Evolutionary conservation across 495 filamentous ascomycete genomes (phyloP).

Genomic region (Podospora didyma): DNA sequence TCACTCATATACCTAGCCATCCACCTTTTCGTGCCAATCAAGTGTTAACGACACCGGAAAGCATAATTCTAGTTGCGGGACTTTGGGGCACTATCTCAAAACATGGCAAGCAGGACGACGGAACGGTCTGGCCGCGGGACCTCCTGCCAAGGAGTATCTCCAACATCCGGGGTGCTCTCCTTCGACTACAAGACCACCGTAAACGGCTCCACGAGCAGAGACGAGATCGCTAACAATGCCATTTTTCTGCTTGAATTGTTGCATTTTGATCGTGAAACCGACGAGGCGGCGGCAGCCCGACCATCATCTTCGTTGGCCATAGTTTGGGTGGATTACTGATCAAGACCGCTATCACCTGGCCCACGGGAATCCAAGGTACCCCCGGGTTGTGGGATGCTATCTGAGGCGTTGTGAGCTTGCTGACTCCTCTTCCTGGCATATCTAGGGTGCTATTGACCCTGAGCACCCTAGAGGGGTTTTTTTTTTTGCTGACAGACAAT

Average conservation of each 20-base stretch:
- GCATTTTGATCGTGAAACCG: neutral
- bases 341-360: neutral
- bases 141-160: slow-evolving; percentile 1
- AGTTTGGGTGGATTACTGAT: slow-evolving; percentile 11
- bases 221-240: slow-evolving; percentile 4
- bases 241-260: neutral
- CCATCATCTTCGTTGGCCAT: slow-evolving; percentile 12
- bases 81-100: slow-evolving; percentile 7
- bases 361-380: neutral
- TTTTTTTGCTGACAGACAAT: no score
- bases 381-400: slow-evolving; percentile 6
- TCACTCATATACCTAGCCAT: neutral
- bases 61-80: slow-evolving; percentile 1
- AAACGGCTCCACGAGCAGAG: neutral
- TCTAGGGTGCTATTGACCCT: neutral
- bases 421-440: neutral
- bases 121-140: slow-evolving; percentile 10
- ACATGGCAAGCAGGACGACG: slow-evolving; percentile 7
- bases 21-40: neutral
- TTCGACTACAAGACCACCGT: slow-evolving; percentile 9
- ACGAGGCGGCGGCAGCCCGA: neutral
- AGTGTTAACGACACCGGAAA: neutral
- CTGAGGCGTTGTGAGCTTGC: slow-evolving; percentile 5
- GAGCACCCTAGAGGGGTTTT: no score
- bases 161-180: slow-evolving; percentile 5